Evolutionary conservation across 345 rosid species (phyloP).

Genomic region (Lumnitzera racemosa): DNA sequence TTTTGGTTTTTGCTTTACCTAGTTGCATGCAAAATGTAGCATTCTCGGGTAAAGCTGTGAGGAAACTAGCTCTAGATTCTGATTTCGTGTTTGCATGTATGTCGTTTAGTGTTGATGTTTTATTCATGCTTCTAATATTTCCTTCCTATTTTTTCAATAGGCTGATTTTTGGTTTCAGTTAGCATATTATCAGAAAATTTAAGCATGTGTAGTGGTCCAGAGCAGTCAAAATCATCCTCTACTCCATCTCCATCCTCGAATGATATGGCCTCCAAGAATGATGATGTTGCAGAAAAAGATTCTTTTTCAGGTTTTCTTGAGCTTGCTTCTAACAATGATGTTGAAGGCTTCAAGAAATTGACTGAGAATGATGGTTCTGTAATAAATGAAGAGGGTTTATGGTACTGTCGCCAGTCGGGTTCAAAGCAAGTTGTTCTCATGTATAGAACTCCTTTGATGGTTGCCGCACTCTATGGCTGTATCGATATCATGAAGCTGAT

Average conservation of each 20-base stretch:
- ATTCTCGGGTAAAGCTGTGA: no score
- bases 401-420: slow-evolving; percentile 90
- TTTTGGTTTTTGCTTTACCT: no score
- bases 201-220: slow-evolving; percentile 29
- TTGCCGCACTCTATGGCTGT: slow-evolving; percentile 85
- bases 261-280: background rate
- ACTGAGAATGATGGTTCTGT: slow-evolving; percentile 56
- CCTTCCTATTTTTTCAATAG: no score
- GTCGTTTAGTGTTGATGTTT: no score
- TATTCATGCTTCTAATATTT: no score
- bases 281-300: slow-evolving; percentile 59
- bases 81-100: no score
- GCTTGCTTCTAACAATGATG: slow-evolving; percentile 86
- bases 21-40: no score
- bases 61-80: no score
- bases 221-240: slow-evolving; percentile 13
- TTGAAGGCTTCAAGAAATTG: slow-evolving; percentile 47
- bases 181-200: slow-evolving; percentile 7
- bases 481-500: slow-evolving; percentile 63
- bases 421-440: slow-evolving; percentile 74
- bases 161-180: background rate
- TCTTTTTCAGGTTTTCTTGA: slow-evolving; percentile 80
- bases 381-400: slow-evolving; percentile 64
- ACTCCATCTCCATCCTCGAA: slow-evolving; percentile 1
- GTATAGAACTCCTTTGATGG: slow-evolving; percentile 86